phyloP scores from a whole-genome alignment of 805 yeast genomes.

The Starmerella davenportii region DNA sequence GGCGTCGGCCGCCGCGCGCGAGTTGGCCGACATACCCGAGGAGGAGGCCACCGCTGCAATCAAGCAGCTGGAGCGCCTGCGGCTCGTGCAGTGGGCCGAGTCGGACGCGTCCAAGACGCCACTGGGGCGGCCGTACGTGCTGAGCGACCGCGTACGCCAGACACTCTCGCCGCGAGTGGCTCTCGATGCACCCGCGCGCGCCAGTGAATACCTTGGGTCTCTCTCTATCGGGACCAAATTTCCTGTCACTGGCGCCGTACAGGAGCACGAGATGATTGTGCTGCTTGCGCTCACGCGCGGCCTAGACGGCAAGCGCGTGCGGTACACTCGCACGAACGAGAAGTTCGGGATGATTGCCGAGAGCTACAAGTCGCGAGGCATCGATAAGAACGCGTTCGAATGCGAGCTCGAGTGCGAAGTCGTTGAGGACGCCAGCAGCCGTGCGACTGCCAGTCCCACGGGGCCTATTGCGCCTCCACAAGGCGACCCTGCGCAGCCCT shows the following conservation, averaged over 20 bases:
- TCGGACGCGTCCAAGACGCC: slow-evolving; percentile 20
- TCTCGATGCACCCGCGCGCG: slow-evolving; percentile 27
- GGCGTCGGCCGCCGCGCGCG: slow-evolving; percentile 29
- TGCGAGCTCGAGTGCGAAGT: slow-evolving; percentile 5
- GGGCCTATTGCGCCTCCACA: not conserved
- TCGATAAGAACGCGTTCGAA: slow-evolving; percentile 28
- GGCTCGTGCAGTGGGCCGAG: slow-evolving; percentile 25
- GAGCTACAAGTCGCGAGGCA: slow-evolving; percentile 50
- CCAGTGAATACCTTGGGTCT: slow-evolving; percentile 30
- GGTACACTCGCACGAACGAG: slow-evolving; percentile 8
- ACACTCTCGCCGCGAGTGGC: slow-evolving; percentile 27
- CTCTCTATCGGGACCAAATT: slow-evolving; percentile 25
- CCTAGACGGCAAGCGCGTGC: not conserved
- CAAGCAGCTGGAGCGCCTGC: slow-evolving; percentile 18
- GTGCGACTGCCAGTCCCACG: not conserved
- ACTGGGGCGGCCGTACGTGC: slow-evolving; percentile 35
- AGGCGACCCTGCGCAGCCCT: slow-evolving; percentile 4
- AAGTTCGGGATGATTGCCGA: slow-evolving; percentile 6
- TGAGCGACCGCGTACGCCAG: slow-evolving; percentile 35
- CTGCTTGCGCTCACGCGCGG: slow-evolving; percentile 31
- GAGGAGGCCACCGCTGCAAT: slow-evolving; percentile 24
- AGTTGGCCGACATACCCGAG: slow-evolving; percentile 32
- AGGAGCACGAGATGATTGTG: slow-evolving; percentile 45
- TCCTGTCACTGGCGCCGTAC: slow-evolving; percentile 34
- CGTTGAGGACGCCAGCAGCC: not conserved